Base-by-base conservation (phyloP, 2,329 filamentous ascomycete genomes). In the Aspergillus quadricinctus region DNA sequence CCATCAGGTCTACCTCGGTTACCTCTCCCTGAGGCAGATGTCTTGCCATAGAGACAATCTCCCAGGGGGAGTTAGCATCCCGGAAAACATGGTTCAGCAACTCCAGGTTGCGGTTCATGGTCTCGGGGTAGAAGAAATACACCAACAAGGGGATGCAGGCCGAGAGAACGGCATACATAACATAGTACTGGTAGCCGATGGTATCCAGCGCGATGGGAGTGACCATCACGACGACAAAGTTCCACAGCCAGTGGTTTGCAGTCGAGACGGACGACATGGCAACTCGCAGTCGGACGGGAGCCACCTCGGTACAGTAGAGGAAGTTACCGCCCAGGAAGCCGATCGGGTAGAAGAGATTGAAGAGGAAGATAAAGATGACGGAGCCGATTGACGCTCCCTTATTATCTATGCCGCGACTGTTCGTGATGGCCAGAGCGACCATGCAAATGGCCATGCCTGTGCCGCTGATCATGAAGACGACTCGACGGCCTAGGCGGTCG, bases 31-130 rank as follows among this genome's bases (percentile, higher is more conserved):
- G 61, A 1, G 64, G 63, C 25, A 65, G 43, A 48, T 60, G 53
- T 1, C 56, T 52, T 10, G 64, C 64, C 64, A 66, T 66, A 1
- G 59, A 60, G 8, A 66, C 64, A 52, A 66, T 65, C 4, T 64
- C 17, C 64, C 63, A 66, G 3, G 59, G 49, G 10, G 63, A 54
- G 0, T 58, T 54, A 1, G 58, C 62, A 21, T 60, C 59, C 29
- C 58, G 58, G 53, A 87, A 86, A 58, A 88, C 84, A 56, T 82
- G 78, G 62, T 89, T 86, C 66, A 89, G 82, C 68, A 88, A 85
- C 70, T 89, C 86, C n/a, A 88, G 76, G 23, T 77, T 81, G 9
- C 80, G 78, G 58, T 78, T 79, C 19, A 80, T 81, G 1, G 81
- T 84, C 62, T 84, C 82, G 0, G 82, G 82, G 63, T 81, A 83